phyloP scores from a whole-genome alignment of 192 early-diverging fungal genomes.

The Entomortierella lignicola region DNA sequence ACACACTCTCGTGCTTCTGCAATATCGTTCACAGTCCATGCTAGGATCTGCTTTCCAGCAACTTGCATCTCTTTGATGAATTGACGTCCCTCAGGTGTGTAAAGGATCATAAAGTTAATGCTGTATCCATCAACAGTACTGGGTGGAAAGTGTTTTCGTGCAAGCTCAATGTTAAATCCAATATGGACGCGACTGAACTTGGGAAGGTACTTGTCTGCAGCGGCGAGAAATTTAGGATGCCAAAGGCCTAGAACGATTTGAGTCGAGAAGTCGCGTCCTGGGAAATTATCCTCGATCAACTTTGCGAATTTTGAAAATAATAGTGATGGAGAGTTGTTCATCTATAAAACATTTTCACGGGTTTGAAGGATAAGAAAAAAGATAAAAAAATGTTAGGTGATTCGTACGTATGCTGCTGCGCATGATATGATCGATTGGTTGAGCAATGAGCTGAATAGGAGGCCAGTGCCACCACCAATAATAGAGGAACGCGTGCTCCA shows the following conservation, averaged over 20 bases:
- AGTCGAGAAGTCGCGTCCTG: constrained; percentile 54
- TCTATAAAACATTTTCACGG: constrained; percentile 13
- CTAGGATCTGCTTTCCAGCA: constrained; percentile 57
- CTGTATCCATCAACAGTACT: constrained; percentile 56
- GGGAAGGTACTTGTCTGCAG: constrained; percentile 55
- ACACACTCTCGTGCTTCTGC: constrained; percentile 54
- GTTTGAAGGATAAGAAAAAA: not conserved
- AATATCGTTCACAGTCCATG: constrained; percentile 64
- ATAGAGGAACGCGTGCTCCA: not conserved
- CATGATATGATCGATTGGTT: constrained; percentile 22
- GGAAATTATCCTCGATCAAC: constrained; percentile 43
- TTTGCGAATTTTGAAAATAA: constrained; percentile 37
- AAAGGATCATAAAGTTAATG: constrained; percentile 55
- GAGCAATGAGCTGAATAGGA: not conserved
- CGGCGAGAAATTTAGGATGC: constrained; percentile 62
- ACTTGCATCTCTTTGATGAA: constrained; percentile 64
- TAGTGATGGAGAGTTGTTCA: constrained; percentile 44
- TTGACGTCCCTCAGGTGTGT: constrained; percentile 47
- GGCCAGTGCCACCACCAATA: not conserved
- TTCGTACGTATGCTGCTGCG: not conserved
- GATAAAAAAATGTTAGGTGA: not conserved
- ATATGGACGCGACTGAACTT: constrained; percentile 61
- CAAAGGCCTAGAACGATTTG: constrained; percentile 66
- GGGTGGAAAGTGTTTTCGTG: constrained; percentile 53
- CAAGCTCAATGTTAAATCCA: constrained; percentile 58